Percentiles rank a stretch among this genome's conserved stretches.
phyloP scores from a whole-genome alignment of 805 yeast genomes.

The Barnettozyma californica region DNA sequence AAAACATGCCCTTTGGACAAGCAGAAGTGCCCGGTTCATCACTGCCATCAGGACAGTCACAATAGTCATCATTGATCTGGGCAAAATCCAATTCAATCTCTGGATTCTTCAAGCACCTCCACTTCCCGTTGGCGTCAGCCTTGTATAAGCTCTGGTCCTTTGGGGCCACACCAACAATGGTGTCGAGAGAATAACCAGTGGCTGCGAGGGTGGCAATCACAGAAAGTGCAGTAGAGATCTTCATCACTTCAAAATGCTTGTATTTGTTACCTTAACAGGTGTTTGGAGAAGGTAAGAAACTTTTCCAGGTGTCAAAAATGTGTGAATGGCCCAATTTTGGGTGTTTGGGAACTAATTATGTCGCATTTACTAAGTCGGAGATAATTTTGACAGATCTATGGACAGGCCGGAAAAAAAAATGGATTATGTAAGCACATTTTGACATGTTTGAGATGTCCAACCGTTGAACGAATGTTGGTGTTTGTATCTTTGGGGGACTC shows the following conservation, averaged over 20 bases:
- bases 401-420: neutral
- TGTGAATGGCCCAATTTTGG: neutral
- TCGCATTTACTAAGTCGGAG: neutral
- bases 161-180: slow-evolving; percentile 21
- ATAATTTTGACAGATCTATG: neutral
- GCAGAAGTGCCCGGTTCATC: slow-evolving; percentile 97
- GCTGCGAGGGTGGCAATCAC: neutral
- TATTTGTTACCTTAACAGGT: neutral
- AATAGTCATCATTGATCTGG: slow-evolving; percentile 80
- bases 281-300: neutral
- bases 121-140: slow-evolving; percentile 47
- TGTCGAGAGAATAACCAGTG: slow-evolving; percentile 1
- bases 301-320: neutral
- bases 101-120: slow-evolving; percentile 69
- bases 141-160: slow-evolving; percentile 37
- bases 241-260: neutral
- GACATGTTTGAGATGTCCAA: neutral
- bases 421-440: too few relatives aligned
- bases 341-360: neutral
- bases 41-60: slow-evolving; percentile 97
- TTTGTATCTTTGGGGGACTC: too few relatives aligned
- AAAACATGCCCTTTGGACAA: slow-evolving; percentile 53
- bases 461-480: too few relatives aligned
- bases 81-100: slow-evolving; percentile 52
- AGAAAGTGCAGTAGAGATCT: slow-evolving; percentile 2